Evolutionary conservation across 768 basidiomycete species (phyloP), one percentile per base, ranked within the genome.

Genomic region (Panellus pusillus): DNA sequence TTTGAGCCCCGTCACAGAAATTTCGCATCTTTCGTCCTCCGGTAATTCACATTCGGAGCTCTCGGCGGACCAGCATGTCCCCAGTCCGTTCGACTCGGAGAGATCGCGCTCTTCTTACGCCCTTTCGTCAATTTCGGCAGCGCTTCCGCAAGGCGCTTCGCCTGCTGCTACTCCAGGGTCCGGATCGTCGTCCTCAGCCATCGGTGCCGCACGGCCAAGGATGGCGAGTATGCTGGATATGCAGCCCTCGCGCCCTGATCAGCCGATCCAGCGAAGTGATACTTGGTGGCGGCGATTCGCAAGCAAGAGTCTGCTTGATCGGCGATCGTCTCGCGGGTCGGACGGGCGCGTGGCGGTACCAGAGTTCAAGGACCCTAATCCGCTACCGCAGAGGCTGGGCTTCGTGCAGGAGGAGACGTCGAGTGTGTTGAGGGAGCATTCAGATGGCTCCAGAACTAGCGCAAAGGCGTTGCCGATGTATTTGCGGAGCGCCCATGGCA

Each of bases 281-380:
- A 83, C 78, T 11, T 91, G 91, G 88, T 94, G 91, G 86, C 69
- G 77, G 9, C 83, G 87, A 3, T 84, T 94, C 62, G 74, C 87
- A 13, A 81, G 80, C 50, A 79, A 83, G 15, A 79, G 82, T 31
- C 73, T 89, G 45, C 74, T 87, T 24, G 87, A 89, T 58, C 78
- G 83, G 37, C 74, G 76, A 20, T 55, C 70, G 11, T 82, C 77
- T 61, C 52, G 74, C 74, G 50, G 69, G 64, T 6, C 69, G 69
- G 50, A 64, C 69, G 51, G 61, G 65, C 55, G 62, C 68, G 47
- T 53, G 42, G 41, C 51, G 11, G 63, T 70, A 18, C 65, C 75
- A 13, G 85, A 90, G 18, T 81, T 93, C 63, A 80, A 89, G 18
- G 92, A 95, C 68, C 92, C 93, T 1, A 84, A 85, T 47, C 89